Evolutionary conservation across 1,284 basidiomycete genomes (phyloP), one percentile per base, ranked within the genome.

Genomic region (Ceratobasidium theobromae): DNA sequence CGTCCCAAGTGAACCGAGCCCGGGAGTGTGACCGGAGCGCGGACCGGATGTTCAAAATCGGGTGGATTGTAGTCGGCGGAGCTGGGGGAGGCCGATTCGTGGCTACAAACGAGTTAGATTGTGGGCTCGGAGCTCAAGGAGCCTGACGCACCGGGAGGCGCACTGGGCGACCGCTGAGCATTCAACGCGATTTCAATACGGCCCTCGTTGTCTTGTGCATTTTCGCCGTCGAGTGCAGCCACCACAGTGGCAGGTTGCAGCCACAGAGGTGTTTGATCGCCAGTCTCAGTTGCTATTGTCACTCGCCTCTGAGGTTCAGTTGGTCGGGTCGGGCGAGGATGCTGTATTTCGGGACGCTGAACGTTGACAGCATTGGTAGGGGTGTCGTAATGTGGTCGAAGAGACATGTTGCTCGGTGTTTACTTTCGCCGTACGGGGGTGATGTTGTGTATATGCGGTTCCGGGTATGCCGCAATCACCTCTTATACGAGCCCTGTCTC

Each of bases 1-100:
- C 45, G 33, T 60, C 57, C 57, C 57, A 60, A 4, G 45, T 45
- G 43, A 60, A 35, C n/a, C 45, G 57, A 35, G 40, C 35, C 14
- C 46, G 45, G 9, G 57, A 4, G 28, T 28, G 45, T 6, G 43
- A 45, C 9, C 57, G 57, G 12, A 60, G 12, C 14, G 45, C 45
- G 32, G 57, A 49, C 14, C 25, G 45, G 8, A 49, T 45, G 11
- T 43, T 45, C 12, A 60, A 28, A 14, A 60, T 33, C 1, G 57
- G 33, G 23, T 60, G 57, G n/a, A 60, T 60, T 16, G 23, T 60
- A 12, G 46, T 35, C 1, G 57, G 45, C 4, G 32, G 9, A 16
- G 43, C 45, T 14, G 43, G 9, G 9, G 46, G 45, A 1, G 57
- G 46, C 25, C 43, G 33, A n/a, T 49, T 60, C 33, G 49, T 38